phyloP scores from a whole-genome alignment of 2,329 filamentous ascomycete species.

The Raffaelea ambrosiae region DNA sequence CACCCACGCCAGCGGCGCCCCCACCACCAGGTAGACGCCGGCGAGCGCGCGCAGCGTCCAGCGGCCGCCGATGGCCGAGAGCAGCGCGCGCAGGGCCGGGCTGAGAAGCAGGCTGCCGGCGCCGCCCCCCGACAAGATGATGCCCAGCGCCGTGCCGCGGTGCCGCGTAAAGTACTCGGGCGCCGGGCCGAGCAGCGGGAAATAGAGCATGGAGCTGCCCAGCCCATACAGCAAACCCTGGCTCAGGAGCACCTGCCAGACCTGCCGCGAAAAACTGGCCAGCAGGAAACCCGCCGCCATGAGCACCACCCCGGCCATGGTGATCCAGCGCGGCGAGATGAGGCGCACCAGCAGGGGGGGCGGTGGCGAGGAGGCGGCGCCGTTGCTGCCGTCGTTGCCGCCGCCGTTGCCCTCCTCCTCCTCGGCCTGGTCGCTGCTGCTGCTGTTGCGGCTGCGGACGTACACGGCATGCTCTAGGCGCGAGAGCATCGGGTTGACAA shows the following conservation, averaged over 20 bases:
- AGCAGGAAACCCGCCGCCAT: constrained; percentile 34
- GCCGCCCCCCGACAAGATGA: constrained; percentile 33
- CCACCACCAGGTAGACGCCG: constrained; percentile 25
- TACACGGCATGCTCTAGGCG: constrained; percentile 23
- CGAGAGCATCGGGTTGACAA: constrained; percentile 38
- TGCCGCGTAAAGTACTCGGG: constrained; percentile 41
- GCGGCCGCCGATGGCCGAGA: constrained; percentile 31
- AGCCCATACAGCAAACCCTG: constrained; percentile 34
- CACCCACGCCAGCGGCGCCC: constrained; percentile 29
- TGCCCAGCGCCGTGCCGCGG: constrained; percentile 35
- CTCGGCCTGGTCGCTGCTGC: constrained; percentile 6
- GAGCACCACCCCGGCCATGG: constrained; percentile 28
- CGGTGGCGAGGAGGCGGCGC: too few relatives aligned
- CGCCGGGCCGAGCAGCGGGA: constrained; percentile 33
- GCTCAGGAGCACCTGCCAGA: constrained; percentile 33
- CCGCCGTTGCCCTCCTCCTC: too few relatives aligned
- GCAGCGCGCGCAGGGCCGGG: constrained; percentile 28
- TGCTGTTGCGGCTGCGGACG: background rate
- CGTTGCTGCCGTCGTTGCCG: too few relatives aligned
- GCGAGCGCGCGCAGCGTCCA: constrained; percentile 34
- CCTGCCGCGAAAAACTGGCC: constrained; percentile 24
- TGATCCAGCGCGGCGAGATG: constrained; percentile 26
- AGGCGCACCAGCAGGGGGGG: constrained; percentile 13
- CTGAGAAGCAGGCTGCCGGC: constrained; percentile 32
- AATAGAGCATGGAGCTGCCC: constrained; percentile 34